These are phyloP conservation scores for Fusarium miscanthi DNA, from an alignment of 2,329 filamentous ascomycete genomes.

Conservation along the genomic window DNA sequence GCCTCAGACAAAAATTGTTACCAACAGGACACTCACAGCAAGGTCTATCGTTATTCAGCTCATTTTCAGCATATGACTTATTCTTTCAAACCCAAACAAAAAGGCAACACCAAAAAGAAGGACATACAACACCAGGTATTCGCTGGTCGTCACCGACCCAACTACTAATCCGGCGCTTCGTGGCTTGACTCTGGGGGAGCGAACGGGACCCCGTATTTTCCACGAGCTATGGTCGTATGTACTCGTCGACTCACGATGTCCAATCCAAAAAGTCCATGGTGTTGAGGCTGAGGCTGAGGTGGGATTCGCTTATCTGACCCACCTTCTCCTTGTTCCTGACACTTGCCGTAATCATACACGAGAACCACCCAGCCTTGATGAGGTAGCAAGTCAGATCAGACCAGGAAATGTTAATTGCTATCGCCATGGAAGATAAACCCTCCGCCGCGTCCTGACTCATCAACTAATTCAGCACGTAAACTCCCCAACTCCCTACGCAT, in stretches of 20 bases:
- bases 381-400: too few relatives aligned
- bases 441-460: too few relatives aligned
- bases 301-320: neutral
- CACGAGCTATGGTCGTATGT: constrained; percentile 18
- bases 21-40: too few relatives aligned
- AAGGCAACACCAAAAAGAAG: neutral
- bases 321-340: neutral
- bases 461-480: too few relatives aligned
- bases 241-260: accelerated
- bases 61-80: too few relatives aligned
- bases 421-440: too few relatives aligned
- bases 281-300: neutral
- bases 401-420: too few relatives aligned
- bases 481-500: too few relatives aligned
- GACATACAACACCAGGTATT: constrained; percentile 13
- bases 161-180: constrained; percentile 18
- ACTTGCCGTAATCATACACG: too few relatives aligned
- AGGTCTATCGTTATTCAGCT: too few relatives aligned
- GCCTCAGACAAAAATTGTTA: too few relatives aligned
- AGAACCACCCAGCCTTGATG: too few relatives aligned
- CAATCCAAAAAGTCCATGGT: neutral
- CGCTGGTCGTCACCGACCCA: constrained; percentile 21
- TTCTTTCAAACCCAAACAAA: neutral
- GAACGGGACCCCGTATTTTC: constrained; percentile 16
- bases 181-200: constrained; percentile 16